phyloP scores from a whole-genome alignment of 305 asterid genomes.

The Fraxinus latifolia region DNA sequence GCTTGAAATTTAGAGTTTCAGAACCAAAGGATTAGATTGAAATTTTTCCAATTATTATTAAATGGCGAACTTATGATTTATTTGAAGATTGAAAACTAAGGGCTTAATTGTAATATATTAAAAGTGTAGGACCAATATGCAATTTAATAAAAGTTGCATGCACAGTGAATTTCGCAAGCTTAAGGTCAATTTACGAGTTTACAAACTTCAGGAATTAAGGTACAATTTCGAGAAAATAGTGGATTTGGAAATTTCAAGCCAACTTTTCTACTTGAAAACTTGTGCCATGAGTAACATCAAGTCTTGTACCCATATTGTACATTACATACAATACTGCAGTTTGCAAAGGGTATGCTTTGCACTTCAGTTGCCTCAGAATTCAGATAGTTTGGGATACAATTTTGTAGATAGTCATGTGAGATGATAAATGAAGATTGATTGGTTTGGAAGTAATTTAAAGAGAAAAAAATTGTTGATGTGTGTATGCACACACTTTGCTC shows the following conservation, averaged over 20 bases:
- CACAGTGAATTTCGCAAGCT: background rate
- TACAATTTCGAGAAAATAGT: no score
- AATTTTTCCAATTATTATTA: no score
- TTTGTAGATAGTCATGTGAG: background rate
- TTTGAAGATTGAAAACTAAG: background rate
- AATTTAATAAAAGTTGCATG: no score
- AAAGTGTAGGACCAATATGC: background rate
- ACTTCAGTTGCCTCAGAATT: background rate
- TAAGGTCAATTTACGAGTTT: background rate
- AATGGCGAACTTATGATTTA: background rate
- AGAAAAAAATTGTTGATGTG: background rate
- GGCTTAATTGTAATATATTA: background rate
- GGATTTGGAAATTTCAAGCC: background rate
- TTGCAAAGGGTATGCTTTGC: background rate
- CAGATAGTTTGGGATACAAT: background rate
- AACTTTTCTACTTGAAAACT: background rate
- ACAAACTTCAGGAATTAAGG: background rate
- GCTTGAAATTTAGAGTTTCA: background rate
- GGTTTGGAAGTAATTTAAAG: background rate
- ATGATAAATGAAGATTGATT: no score
- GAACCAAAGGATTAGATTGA: background rate
- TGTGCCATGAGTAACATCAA: background rate
- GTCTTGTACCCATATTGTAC: background rate
- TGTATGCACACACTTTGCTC: background rate
- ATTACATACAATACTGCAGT: background rate